These are phyloP conservation scores for Quillaja saponaria DNA, from an alignment of 306 rosid species.

Conservation along the genomic window DNA sequence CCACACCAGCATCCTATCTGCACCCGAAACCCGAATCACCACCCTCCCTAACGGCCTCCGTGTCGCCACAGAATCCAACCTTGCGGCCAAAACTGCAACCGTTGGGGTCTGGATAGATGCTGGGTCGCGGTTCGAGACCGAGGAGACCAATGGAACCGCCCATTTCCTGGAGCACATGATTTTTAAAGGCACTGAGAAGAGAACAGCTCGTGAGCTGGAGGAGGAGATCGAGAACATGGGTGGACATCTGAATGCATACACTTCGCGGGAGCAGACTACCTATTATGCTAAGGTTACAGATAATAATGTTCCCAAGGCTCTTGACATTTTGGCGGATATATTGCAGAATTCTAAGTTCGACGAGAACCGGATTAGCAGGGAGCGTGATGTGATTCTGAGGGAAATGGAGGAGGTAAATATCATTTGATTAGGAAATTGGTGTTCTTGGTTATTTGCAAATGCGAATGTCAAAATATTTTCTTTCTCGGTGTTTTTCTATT, in stretches of 20 bases:
- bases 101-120: conserved; percentile 97
- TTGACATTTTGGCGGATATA: conserved; percentile 76
- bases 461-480: neutral
- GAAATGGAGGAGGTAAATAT: conserved; percentile 88
- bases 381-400: conserved; percentile 84
- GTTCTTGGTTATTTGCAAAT: neutral
- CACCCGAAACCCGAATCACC: conserved; percentile 85
- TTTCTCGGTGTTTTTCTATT: too few species aligned
- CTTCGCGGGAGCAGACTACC: conserved; percentile 87
- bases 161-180: conserved; percentile 97
- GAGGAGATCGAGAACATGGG: conserved; percentile 98
- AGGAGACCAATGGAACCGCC: conserved; percentile 88
- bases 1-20: conserved; percentile 70
- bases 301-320: conserved; percentile 67
- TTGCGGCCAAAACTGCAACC: conserved; percentile 64
- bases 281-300: conserved; percentile 78
- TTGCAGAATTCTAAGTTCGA: conserved; percentile 85
- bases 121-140: conserved; percentile 89
- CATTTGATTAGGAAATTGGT: neutral
- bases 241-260: conserved; percentile 88
- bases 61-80: conserved; percentile 83
- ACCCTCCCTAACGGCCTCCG: conserved; percentile 85
- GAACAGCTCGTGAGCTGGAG: conserved; percentile 73
- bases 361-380: conserved; percentile 64
- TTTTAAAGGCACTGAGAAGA: conserved; percentile 79